phyloP scores from a whole-genome alignment of 805 yeast genomes.

The Wickerhamomyces rabaulensis region DNA sequence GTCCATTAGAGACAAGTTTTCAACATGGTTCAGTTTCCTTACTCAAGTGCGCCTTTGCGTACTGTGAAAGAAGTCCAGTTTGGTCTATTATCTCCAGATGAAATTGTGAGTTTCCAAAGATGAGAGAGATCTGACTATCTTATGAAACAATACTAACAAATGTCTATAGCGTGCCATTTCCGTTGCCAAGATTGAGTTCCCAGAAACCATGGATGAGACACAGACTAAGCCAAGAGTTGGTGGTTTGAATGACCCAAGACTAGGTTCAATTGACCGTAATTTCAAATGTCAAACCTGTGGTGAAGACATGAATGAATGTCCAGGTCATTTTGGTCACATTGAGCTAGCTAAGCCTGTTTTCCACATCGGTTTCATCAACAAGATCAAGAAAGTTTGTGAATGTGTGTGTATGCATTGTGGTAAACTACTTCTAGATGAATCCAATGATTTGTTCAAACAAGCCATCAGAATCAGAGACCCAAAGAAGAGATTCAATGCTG shows the following conservation, averaged over 20 bases:
- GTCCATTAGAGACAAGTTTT: slow-evolving; percentile 1
- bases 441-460: slow-evolving; percentile 64
- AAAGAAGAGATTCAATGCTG: slow-evolving; percentile 93
- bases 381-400: slow-evolving; percentile 92
- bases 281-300: slow-evolving; percentile 99
- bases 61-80: slow-evolving; percentile 97
- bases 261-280: slow-evolving; percentile 95
- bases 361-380: slow-evolving; percentile 92
- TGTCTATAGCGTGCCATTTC: slow-evolving; percentile 76
- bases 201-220: slow-evolving; percentile 99
- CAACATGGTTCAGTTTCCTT: slow-evolving; percentile 60
- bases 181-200: slow-evolving; percentile 96
- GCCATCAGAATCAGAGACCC: slow-evolving; percentile 89
- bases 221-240: slow-evolving; percentile 94
- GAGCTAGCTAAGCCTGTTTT: slow-evolving; percentile 98
- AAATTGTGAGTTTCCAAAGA: slow-evolving; percentile 42
- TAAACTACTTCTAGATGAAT: slow-evolving; percentile 81
- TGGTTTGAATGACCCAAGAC: slow-evolving; percentile 93
- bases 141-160: slow-evolving; percentile 13
- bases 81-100: slow-evolving; percentile 97
- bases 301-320: slow-evolving; percentile 98
- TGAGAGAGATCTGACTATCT: slow-evolving; percentile 11
- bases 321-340: slow-evolving; percentile 98
- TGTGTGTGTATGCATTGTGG: slow-evolving; percentile 99
- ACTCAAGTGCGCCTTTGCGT: slow-evolving; percentile 97